Conservation (phyloP, 768 basidiomycete genomes). For the Dacryopinax spathularia region DNA sequence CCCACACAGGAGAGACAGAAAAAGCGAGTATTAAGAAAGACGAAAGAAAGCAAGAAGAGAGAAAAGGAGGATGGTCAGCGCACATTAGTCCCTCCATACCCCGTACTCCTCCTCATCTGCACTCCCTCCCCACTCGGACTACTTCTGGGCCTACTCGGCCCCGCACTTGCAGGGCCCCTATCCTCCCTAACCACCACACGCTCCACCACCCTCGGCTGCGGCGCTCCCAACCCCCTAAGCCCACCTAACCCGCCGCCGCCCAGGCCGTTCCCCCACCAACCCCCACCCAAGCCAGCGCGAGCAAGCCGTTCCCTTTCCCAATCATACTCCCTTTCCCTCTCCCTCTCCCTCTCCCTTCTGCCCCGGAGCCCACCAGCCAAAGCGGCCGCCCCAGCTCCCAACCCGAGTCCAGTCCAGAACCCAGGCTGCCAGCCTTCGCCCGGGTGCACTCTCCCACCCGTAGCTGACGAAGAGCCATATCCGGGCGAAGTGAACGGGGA, state of each 20-base stretch:
- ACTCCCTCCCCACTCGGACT: slow-evolving; percentile 58
- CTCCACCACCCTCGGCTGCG: slow-evolving; percentile 15
- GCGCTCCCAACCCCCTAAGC: slow-evolving; percentile 12
- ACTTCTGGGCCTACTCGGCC: slow-evolving; percentile 14
- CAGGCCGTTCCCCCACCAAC: slow-evolving; percentile 50
- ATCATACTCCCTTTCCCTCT: slow-evolving; percentile 10
- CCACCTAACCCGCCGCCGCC: slow-evolving; percentile 2
- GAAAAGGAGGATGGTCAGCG: slow-evolving; percentile 31
- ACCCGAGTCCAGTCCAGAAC: slow-evolving; percentile 71
- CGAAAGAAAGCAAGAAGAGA: too few relatives aligned
- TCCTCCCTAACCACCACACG: slow-evolving; percentile 21
- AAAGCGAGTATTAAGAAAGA: too few relatives aligned
- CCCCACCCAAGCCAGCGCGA: slow-evolving; percentile 19
- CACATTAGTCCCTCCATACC: slow-evolving; percentile 62
- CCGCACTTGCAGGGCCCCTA: slow-evolving; percentile 9
- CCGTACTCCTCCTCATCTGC: slow-evolving; percentile 59
- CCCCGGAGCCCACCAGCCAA: slow-evolving; percentile 12
- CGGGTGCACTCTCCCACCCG: too few relatives aligned
- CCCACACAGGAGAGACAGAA: too few relatives aligned
- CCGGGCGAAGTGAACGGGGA: too few relatives aligned
- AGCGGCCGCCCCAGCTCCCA: slow-evolving; percentile 53
- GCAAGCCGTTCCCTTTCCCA: slow-evolving; percentile 18
- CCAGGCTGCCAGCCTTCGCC: slow-evolving; percentile 44
- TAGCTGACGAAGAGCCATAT: too few relatives aligned
- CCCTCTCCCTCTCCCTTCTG: slow-evolving; percentile 11